phyloP scores from a whole-genome alignment of 208 protist genomes.

The Tetramitus jugosus region DNA sequence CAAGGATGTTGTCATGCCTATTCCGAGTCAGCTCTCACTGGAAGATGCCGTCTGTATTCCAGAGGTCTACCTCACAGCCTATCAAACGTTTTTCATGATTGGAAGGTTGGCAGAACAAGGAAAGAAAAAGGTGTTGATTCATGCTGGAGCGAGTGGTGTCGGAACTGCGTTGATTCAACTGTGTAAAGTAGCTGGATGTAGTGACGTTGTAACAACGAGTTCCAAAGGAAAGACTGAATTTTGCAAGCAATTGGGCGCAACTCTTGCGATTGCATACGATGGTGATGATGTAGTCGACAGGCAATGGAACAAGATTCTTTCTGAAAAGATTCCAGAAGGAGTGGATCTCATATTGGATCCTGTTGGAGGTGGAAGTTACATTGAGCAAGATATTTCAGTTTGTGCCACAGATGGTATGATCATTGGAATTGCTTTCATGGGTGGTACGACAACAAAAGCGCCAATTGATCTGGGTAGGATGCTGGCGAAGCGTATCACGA shows the following conservation, averaged over 20 bases:
- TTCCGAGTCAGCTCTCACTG: slow-evolving; percentile 64
- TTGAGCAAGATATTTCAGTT: slow-evolving; percentile 24
- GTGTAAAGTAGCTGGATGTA: not conserved
- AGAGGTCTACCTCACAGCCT: slow-evolving; percentile 79
- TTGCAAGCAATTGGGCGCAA: slow-evolving; percentile 33
- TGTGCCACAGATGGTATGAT: not conserved
- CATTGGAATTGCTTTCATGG: slow-evolving; percentile 5
- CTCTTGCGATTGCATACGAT: slow-evolving; percentile 32
- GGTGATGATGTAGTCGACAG: too few relatives aligned
- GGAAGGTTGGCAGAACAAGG: slow-evolving; percentile 36
- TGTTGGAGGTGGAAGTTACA: slow-evolving; percentile 38
- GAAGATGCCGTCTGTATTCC: slow-evolving; percentile 74
- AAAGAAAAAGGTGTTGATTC: slow-evolving; percentile 63
- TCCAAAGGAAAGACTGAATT: slow-evolving; percentile 34
- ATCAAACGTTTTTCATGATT: slow-evolving; percentile 64
- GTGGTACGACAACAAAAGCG: slow-evolving; percentile 43
- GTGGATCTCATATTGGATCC: slow-evolving; percentile 42
- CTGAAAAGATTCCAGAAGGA: slow-evolving; percentile 28
- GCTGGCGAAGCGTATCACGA: slow-evolving; percentile 57
- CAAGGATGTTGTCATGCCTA: slow-evolving; percentile 56
- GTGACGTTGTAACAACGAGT: slow-evolving; percentile 8
- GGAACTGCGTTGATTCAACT: slow-evolving; percentile 9
- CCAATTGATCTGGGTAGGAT: slow-evolving; percentile 44
- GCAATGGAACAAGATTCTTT: slow-evolving; percentile 23
- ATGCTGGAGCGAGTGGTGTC: slow-evolving; percentile 73